Evolutionary conservation across 1,139 yeast genomes (phyloP).

Genomic region (Saccharomyces hybrid): DNA sequence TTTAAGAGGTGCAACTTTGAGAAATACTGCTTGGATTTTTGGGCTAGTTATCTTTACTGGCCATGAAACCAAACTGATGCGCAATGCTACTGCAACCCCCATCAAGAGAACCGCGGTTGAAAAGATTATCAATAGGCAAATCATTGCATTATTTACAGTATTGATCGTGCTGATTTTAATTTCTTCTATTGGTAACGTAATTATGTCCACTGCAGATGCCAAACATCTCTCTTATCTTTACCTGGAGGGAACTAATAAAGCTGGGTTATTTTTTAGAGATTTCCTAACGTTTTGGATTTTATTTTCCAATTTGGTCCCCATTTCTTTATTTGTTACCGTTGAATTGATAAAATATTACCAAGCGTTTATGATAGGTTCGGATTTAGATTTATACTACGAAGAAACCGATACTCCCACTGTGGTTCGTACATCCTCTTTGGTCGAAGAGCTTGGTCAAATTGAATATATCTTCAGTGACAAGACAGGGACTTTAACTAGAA

Average conservation of each 20-base stretch:
- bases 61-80: slow-evolving; percentile 95
- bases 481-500: slow-evolving; percentile 92
- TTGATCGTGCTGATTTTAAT: slow-evolving; percentile 67
- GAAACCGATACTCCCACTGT: slow-evolving; percentile 90
- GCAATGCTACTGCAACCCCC: slow-evolving; percentile 98
- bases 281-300: slow-evolving; percentile 91
- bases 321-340: slow-evolving; percentile 88
- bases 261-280: slow-evolving; percentile 72
- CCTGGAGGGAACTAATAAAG: slow-evolving; percentile 63
- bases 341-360: slow-evolving; percentile 93
- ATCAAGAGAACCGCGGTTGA: slow-evolving; percentile 96
- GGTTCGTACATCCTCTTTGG: slow-evolving; percentile 89
- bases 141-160: slow-evolving; percentile 76
- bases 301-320: slow-evolving; percentile 92
- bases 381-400: slow-evolving; percentile 84
- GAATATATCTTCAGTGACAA: slow-evolving; percentile 93
- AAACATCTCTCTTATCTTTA: slow-evolving; percentile 54
- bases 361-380: slow-evolving; percentile 89
- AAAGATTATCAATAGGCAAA: slow-evolving; percentile 87
- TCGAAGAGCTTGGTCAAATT: slow-evolving; percentile 94
- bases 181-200: slow-evolving; percentile 83
- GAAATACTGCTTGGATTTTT: slow-evolving; percentile 93
- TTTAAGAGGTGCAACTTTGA: slow-evolving; percentile 87
- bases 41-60: slow-evolving; percentile 95
- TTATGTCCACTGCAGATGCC: slow-evolving; percentile 53